phyloP scores from a whole-genome alignment of 345 rosid genomes.

The Orychophragmus violaceus region DNA sequence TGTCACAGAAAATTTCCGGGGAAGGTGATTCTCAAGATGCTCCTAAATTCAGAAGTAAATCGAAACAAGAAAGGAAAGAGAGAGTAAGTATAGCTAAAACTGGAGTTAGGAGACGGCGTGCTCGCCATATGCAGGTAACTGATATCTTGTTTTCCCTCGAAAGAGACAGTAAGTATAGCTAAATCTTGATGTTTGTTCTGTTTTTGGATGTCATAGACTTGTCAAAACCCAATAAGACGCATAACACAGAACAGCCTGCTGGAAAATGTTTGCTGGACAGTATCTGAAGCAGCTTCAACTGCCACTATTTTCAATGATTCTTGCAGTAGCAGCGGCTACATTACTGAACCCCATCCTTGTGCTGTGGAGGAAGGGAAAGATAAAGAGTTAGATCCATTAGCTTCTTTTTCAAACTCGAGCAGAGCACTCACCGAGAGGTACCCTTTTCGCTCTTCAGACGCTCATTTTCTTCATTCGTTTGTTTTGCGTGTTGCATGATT shows the following conservation, averaged over 20 bases:
- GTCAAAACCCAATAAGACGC: constrained; percentile 74
- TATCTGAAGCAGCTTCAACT: constrained; percentile 77
- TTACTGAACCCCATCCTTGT: constrained; percentile 41
- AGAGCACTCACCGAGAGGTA: constrained; percentile 84
- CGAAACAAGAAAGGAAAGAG: constrained; percentile 45
- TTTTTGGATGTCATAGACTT: constrained; percentile 52
- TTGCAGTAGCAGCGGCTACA: constrained; percentile 43
- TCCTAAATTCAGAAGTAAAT: constrained; percentile 25
- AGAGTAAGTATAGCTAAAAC: constrained; percentile 54
- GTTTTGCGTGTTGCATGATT: background rate
- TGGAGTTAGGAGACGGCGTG: constrained; percentile 75
- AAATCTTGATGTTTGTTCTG: too few species aligned
- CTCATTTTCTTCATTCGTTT: background rate
- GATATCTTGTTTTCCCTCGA: background rate
- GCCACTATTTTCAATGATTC: constrained; percentile 73
- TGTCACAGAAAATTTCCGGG: constrained; percentile 38
- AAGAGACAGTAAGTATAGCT: too few species aligned
- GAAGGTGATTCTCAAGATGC: constrained; percentile 26
- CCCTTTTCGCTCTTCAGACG: constrained; percentile 4
- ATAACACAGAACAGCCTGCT: constrained; percentile 76
- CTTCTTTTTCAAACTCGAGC: constrained; percentile 72
- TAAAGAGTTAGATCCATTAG: constrained; percentile 52
- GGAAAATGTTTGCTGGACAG: constrained; percentile 88
- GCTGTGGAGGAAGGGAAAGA: constrained; percentile 48
- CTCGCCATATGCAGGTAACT: constrained; percentile 67